A percentile compares a stretch with the other conserved stretches of the same genome.
phyloP scores from a whole-genome alignment of 495 filamentous ascomycete genomes.

The Antarctomyces pellizariae region DNA sequence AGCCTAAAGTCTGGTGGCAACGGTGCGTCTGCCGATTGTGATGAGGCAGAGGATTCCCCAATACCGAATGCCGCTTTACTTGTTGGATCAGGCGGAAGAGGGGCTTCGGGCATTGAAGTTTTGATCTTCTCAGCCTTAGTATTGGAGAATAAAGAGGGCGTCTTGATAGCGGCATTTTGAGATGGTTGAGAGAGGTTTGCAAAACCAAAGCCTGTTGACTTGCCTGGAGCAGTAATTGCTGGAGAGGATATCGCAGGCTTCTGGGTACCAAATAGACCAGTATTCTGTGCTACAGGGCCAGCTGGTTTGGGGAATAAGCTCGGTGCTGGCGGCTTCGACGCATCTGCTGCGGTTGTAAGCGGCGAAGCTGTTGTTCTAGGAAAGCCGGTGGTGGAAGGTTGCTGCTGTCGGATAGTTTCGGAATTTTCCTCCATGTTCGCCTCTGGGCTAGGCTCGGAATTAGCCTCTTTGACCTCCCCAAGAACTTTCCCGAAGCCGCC shows the following conservation, averaged over 20 bases:
- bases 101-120: constrained; percentile 20
- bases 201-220: background rate
- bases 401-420: no score
- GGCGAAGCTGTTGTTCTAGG: no score
- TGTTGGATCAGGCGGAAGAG: constrained; percentile 56
- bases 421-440: no score
- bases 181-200: constrained; percentile 1
- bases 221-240: constrained; percentile 2
- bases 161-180: background rate
- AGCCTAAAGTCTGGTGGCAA: constrained; percentile 35
- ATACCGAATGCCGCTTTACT: constrained; percentile 39
- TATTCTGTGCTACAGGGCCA: no score
- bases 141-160: constrained; percentile 2
- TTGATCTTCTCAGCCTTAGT: background rate
- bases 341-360: no score
- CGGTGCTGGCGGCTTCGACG: no score
- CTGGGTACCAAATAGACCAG: no score
- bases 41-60: constrained; percentile 46
- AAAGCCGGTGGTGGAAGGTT: no score
- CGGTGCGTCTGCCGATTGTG: constrained; percentile 26
- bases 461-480: constrained; percentile 19
- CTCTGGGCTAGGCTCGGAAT: constrained; percentile 4
- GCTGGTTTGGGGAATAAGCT: no score
- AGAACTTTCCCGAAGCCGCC: constrained; percentile 29
- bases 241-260: no score